Evolutionary conservation across 2,329 filamentous ascomycete species (phyloP), one percentile per base, ranked within the genome.

Genomic region (Acrodontium crateriforme): DNA sequence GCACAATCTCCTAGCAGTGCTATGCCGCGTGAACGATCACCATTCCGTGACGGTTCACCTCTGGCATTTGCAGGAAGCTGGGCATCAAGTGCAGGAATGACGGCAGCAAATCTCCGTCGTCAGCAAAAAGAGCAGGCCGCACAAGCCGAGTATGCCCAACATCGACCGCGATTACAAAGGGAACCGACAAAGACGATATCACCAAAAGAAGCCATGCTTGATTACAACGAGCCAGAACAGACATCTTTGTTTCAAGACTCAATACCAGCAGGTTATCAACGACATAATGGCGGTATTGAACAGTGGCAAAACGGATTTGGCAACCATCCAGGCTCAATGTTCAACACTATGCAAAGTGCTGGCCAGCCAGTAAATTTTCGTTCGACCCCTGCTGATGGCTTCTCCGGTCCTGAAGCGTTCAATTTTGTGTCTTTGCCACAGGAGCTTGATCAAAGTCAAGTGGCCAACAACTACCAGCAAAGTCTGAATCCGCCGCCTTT

Each of bases 181-280:
- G 51, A 65, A 35, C 45, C 59, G 23, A 66, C 72, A 2, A 81
- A 82, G 54, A 93, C 87, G 0, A 93, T 98, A 25, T 95, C 87
- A 2, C 89, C 87, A 14, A 91, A 92, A 57, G 87, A 95, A 46
- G 81, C 85, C 2, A 58, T 92, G 34, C 59, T 94, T 27, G 85
- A 94, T 35, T 93, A 85, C 49, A 71, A 77, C 11, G 82, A 89
- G 20, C 55, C 63, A 0, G 79, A 85, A 3, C 74, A 77, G 11
- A 72, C 78, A 43, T 74, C 81, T 9, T 59, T 93, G 12, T 92
- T 93, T 48, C 70, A 79, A 42, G 67, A 71, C 26, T 43, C 35
- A 25, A 40, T 53, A 21, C 51, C 51, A 21, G 35, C 40, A 15
- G 51, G 51, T 13, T 54, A 54, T 36, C 41, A 46, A 36, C 41